These are phyloP conservation scores for Ceratocystis eucalypticola DNA, from an alignment of 2,329 filamentous ascomycete species.

Conservation along the genomic window DNA sequence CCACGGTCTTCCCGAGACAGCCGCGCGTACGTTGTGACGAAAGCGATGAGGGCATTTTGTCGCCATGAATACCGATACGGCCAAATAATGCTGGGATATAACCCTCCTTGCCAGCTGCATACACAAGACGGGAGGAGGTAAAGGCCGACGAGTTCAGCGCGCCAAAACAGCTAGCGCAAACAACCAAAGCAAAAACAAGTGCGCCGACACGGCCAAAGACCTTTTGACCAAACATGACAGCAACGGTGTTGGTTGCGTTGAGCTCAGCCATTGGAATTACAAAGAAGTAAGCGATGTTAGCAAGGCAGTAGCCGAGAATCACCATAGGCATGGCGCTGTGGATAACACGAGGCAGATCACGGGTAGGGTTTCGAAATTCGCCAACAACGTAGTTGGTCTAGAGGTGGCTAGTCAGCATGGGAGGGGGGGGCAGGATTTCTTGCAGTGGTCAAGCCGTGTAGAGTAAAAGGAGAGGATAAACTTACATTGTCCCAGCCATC, in stretches of 20 bases:
- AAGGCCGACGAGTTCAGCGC: constrained; percentile 91
- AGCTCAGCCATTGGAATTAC: constrained; percentile 71
- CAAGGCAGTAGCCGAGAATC: constrained; percentile 77
- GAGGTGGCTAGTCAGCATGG: constrained; percentile 21
- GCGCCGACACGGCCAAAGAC: constrained; percentile 79
- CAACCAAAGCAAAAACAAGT: constrained; percentile 73
- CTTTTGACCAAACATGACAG: constrained; percentile 78
- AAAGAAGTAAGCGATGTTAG: constrained; percentile 88
- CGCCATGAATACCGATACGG: constrained; percentile 54
- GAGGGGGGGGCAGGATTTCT: background rate
- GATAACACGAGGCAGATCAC: constrained; percentile 85
- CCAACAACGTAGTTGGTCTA: constrained; percentile 76
- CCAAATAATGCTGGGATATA: constrained; percentile 79
- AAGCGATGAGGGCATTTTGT: constrained; percentile 26
- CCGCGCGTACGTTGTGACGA: constrained; percentile 36
- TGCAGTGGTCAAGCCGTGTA: background rate
- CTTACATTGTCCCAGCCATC: constrained; percentile 97
- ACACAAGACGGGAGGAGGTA: constrained; percentile 81
- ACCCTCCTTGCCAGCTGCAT: constrained; percentile 87
- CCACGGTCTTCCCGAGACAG: constrained; percentile 46
- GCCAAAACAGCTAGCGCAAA: constrained; percentile 84
- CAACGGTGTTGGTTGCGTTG: constrained; percentile 85
- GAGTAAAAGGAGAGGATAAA: constrained; percentile 20
- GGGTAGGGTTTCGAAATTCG: constrained; percentile 82
- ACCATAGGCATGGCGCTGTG: constrained; percentile 94